Base-by-base conservation (phyloP, 306 rosid genomes). In the Canavalia ensiformis region DNA sequence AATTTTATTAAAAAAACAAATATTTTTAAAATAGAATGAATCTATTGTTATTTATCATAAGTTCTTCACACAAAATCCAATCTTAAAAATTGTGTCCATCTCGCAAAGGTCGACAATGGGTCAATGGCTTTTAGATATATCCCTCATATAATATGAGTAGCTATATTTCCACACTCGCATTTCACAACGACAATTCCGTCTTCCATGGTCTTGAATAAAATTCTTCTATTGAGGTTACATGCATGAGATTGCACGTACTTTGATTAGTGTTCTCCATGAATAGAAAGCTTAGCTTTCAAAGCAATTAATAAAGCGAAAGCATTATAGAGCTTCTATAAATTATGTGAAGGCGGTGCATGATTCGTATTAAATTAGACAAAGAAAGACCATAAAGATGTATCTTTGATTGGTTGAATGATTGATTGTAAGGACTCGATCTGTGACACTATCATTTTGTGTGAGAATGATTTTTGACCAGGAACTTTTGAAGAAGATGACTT, bases 381-480 rank as follows among this genome's bases (percentile, higher is more conserved):
- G 83, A 80, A 82, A 85, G 73, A 33, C 25, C 75, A 34, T 44
- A 77, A 85, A 77, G 74, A 37, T 58, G 18, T 6, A 52, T 5
- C 47, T 82, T 83, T 78, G 59, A 45, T 71, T 86, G 84, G 85
- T 5, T 84, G 52, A 30, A 84, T 70, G 81, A 83, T 86, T 77
- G 82, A 83, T 68, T 11, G 81, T 58, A 82, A 84, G 78, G 84
- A 84, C 72, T 68, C 39, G 52, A 77, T 74, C 50, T 33, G 42
- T 74, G 74, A 84, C 84, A 44, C 56, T 44, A 62, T 25, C 44
- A 68, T 42, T 12, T 67, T 71, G 29, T 35, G 58, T 69, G 74
- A 83, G 69, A 86, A 58, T 80, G 82, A 82, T 83, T 78, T 88
- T 90, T 90, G 94, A 88, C 94, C 84, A 75, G 33, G 50, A 64